phyloP scores from a whole-genome alignment of 1,284 basidiomycete genomes.

The Ustilago xerochloae region DNA sequence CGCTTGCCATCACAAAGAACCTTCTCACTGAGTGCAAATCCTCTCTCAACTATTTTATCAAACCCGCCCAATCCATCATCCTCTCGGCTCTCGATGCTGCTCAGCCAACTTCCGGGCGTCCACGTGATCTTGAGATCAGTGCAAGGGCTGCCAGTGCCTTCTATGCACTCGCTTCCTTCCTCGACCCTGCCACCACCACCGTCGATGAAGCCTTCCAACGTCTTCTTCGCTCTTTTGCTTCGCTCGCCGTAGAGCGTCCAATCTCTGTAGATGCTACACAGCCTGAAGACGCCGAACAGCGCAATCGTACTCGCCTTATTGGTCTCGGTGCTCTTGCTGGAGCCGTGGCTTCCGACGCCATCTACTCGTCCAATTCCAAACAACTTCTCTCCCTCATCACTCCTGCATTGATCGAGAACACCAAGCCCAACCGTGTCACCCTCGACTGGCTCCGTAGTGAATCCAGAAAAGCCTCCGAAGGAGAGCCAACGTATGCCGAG shows the following conservation, averaged over 20 bases:
- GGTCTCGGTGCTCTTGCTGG: conserved; percentile 85
- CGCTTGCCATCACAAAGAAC: conserved; percentile 83
- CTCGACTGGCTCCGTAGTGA: conserved; percentile 76
- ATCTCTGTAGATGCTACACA: conserved; percentile 15
- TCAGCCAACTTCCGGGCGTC: conserved; percentile 62
- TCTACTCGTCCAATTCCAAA: conserved; percentile 83
- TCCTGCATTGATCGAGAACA: conserved; percentile 78
- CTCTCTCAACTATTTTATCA: conserved; percentile 84
- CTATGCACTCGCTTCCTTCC: conserved; percentile 90
- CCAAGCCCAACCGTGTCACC: conserved; percentile 74
- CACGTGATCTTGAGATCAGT: conserved; percentile 81
- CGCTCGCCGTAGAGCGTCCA: conserved; percentile 69
- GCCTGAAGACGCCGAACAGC: conserved; percentile 44
- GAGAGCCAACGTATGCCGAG: conserved; percentile 74
- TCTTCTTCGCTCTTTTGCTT: conserved; percentile 77
- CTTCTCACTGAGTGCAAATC: conserved; percentile 89
- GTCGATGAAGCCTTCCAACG: conserved; percentile 76
- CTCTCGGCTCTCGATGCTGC: conserved; percentile 76
- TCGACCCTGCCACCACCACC: conserved; percentile 75
- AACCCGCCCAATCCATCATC: conserved; percentile 80
- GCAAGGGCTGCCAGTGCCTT: conserved; percentile 87
- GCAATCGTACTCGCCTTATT: conserved; percentile 80
- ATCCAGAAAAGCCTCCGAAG: conserved; percentile 76
- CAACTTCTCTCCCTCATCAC: conserved; percentile 79
- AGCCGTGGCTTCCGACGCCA: conserved; percentile 83